Conservation (phyloP, 2,329 filamentous ascomycete genomes). For the Paraphoma chrysanthemicola region DNA sequence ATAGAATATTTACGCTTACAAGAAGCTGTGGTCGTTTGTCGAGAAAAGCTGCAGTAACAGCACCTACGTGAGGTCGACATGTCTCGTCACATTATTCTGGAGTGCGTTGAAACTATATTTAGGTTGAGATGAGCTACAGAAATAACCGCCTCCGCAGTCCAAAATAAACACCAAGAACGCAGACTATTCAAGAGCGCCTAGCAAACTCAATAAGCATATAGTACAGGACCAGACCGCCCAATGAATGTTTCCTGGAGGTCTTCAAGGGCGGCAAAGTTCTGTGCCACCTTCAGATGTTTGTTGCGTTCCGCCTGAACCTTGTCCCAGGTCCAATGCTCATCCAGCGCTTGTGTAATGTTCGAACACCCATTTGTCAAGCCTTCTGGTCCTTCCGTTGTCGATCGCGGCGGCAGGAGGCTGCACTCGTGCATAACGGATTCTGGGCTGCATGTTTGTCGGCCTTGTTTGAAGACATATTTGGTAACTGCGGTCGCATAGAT, state of each 20-base stretch:
- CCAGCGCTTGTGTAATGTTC: neutral
- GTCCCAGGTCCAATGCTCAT: slow-evolving; percentile 11
- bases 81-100: too few species aligned
- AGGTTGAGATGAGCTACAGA: too few species aligned
- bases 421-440: slow-evolving; percentile 73
- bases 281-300: slow-evolving; percentile 14
- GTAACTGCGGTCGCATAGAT: slow-evolving; percentile 49
- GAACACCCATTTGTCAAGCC: neutral
- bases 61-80: too few species aligned
- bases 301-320: slow-evolving; percentile 12
- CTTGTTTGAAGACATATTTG: slow-evolving; percentile 12
- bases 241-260: slow-evolving; percentile 13
- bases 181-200: too few species aligned
- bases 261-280: slow-evolving; percentile 15
- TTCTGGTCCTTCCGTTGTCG: slow-evolving; percentile 37
- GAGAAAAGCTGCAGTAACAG: too few species aligned
- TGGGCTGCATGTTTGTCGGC: slow-evolving; percentile 74
- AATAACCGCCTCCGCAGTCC: too few species aligned
- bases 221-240: slow-evolving; percentile 8
- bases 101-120: too few species aligned
- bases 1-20: too few species aligned
- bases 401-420: slow-evolving; percentile 73
- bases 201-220: slow-evolving; percentile 8
- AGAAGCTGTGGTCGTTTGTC: too few species aligned
- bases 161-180: neutral